Percentiles rank a stretch among this genome's conserved stretches.
Conservation (phyloP, 83 land plant species). For the Picea abies region DNA sequence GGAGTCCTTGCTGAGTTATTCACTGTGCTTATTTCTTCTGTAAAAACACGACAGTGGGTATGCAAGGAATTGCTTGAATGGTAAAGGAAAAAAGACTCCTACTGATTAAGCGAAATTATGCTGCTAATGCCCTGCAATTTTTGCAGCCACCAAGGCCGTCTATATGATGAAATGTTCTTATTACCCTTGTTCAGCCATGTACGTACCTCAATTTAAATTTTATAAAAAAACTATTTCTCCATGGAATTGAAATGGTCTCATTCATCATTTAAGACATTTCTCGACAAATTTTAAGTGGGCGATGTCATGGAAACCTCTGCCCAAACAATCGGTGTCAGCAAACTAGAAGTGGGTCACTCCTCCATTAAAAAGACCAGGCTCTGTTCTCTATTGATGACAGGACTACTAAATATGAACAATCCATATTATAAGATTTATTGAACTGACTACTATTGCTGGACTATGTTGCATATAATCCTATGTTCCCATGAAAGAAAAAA, state of each 20-base stretch:
- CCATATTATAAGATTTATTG: no score
- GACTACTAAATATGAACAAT: no score
- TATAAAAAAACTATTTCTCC: background rate
- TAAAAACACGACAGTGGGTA: background rate
- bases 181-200: background rate
- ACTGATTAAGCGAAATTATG: background rate
- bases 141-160: background rate
- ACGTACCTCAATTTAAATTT: background rate
- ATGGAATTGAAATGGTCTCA: no score
- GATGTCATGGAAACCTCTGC: background rate
- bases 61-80: background rate
- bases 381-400: no score
- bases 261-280: background rate
- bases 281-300: background rate
- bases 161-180: background rate
- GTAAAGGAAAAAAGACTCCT: background rate
- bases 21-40: background rate
- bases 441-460: no score
- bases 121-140: background rate
- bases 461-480: no score
- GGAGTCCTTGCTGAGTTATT: background rate
- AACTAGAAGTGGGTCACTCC: background rate
- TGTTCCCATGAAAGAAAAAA: no score
- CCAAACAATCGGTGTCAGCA: background rate
- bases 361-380: background rate